These are phyloP conservation scores for Hamigera avellanea DNA, from an alignment of 495 filamentous ascomycete species.

Conservation along the genomic window DNA sequence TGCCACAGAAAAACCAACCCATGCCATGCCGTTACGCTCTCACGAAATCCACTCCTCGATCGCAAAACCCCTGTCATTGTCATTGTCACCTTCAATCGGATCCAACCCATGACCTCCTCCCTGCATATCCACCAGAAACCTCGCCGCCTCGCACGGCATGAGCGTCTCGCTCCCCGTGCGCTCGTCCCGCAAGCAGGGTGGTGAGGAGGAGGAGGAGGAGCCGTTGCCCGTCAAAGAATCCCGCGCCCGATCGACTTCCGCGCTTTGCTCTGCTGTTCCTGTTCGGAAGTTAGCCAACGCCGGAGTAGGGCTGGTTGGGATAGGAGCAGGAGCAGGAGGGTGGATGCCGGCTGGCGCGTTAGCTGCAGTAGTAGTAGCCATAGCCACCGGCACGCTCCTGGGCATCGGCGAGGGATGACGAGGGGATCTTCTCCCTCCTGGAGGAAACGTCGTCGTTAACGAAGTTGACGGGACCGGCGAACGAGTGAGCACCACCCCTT, in stretches of 20 bases:
- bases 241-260: neutral
- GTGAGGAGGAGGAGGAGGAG: too few relatives aligned
- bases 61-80: too few relatives aligned
- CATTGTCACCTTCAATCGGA: too few relatives aligned
- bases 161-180: neutral
- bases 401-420: too few relatives aligned
- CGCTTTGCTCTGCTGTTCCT: neutral
- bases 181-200: neutral
- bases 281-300: neutral
- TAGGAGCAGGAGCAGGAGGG: neutral
- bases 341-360: neutral
- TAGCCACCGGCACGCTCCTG: too few relatives aligned
- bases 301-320: neutral
- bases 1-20: too few relatives aligned
- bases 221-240: neutral
- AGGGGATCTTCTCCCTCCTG: too few relatives aligned
- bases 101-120: neutral
- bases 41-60: too few relatives aligned
- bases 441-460: too few relatives aligned
- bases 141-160: neutral
- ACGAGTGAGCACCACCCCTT: too few relatives aligned
- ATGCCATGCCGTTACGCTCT: too few relatives aligned
- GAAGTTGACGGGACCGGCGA: too few relatives aligned
- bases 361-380: neutral
- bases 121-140: neutral